Conservation (phyloP, 2,329 filamentous ascomycete species). For the Orbilia oligospora region DNA sequence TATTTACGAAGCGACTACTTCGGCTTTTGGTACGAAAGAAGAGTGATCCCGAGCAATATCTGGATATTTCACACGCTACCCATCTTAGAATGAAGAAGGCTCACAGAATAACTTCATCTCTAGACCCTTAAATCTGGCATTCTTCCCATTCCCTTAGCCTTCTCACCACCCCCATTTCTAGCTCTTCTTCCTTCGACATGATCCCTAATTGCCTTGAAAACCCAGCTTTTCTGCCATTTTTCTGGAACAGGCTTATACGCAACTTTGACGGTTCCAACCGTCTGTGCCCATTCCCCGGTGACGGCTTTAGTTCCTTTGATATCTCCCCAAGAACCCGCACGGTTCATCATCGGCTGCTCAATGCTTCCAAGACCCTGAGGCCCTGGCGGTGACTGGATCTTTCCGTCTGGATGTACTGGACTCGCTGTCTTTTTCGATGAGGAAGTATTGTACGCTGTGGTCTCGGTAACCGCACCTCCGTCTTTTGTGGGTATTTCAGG, state of each 20-base stretch:
- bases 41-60: neutral
- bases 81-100: neutral
- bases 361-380: constrained; percentile 44
- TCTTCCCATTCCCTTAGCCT: constrained; percentile 50
- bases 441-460: constrained; percentile 59
- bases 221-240: constrained; percentile 86
- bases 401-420: constrained; percentile 63
- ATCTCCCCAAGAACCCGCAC: constrained; percentile 70
- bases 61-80: neutral
- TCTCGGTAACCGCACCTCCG: constrained; percentile 65
- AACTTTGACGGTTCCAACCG: constrained; percentile 91
- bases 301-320: constrained; percentile 73
- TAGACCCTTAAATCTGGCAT: constrained; percentile 48
- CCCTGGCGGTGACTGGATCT: constrained; percentile 38
- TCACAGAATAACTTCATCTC: neutral
- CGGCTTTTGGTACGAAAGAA: neutral
- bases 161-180: constrained; percentile 69
- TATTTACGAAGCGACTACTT: neutral
- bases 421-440: constrained; percentile 66
- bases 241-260: constrained; percentile 90
- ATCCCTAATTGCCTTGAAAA: constrained; percentile 80
- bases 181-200: constrained; percentile 83
- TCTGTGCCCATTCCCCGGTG: constrained; percentile 88
- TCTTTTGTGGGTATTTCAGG: constrained; percentile 66
- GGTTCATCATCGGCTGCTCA: constrained; percentile 47